Percentiles rank a stretch among this genome's conserved stretches.
phyloP scores from a whole-genome alignment of 1,284 basidiomycete species.

The Blastosporella zonata region DNA sequence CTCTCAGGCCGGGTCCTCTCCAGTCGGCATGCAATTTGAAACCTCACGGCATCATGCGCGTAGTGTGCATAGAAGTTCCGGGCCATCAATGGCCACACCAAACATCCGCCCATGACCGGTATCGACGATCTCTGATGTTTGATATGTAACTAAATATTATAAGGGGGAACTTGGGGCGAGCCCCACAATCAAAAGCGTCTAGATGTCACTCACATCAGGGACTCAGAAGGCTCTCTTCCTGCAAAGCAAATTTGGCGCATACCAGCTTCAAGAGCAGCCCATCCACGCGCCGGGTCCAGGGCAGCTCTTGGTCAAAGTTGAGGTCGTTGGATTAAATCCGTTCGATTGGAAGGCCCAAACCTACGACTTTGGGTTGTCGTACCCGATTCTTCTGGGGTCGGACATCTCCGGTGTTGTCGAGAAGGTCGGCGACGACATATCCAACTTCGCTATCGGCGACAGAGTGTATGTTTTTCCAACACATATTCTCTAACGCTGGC shows the following conservation, averaged over 20 bases:
- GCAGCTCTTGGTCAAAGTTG: slow-evolving; percentile 42
- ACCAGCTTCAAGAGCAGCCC: slow-evolving; percentile 16
- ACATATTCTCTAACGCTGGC: too few relatives aligned
- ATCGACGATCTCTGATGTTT: too few relatives aligned
- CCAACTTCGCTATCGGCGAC: slow-evolving; percentile 16
- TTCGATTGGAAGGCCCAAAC: slow-evolving; percentile 42
- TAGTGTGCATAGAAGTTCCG: too few relatives aligned
- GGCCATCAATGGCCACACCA: too few relatives aligned
- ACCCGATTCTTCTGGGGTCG: slow-evolving; percentile 3
- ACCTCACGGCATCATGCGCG: too few relatives aligned
- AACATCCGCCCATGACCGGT: too few relatives aligned
- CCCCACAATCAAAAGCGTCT: too few relatives aligned
- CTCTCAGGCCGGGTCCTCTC: too few relatives aligned
- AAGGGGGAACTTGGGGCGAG: too few relatives aligned
- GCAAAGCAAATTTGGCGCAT: slow-evolving; percentile 11
- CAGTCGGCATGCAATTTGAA: too few relatives aligned
- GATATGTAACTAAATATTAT: too few relatives aligned
- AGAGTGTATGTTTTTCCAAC: slow-evolving; percentile 20
- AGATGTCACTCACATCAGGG: too few relatives aligned
- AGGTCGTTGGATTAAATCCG: slow-evolving; percentile 41
- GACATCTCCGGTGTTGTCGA: slow-evolving; percentile 3
- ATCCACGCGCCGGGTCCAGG: slow-evolving; percentile 19
- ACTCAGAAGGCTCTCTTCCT: slow-evolving; percentile 22
- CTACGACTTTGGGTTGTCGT: slow-evolving; percentile 11
- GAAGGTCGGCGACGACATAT: slow-evolving; percentile 6